Conservation (phyloP, 2,329 filamentous ascomycete genomes). For the Curvularia verruculosa region DNA sequence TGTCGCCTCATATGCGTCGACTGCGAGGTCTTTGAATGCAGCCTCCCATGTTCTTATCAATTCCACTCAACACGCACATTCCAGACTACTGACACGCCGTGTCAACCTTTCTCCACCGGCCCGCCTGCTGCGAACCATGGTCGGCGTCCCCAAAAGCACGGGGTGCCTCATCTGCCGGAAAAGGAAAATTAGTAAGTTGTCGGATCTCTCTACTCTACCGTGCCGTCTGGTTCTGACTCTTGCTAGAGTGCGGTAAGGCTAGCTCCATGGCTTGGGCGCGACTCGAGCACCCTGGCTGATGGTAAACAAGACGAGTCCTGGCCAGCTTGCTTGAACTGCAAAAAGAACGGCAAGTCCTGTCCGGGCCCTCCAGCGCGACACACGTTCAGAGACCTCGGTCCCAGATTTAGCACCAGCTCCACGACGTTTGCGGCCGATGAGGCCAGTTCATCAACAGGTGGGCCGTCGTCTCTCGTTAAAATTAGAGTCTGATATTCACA, state of each 20-base stretch:
- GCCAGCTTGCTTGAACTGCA: slow-evolving; percentile 44
- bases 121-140: slow-evolving; percentile 27
- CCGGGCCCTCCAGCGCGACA: slow-evolving; percentile 43
- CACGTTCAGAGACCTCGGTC: slow-evolving; percentile 41
- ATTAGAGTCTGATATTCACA: slow-evolving; percentile 5
- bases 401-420: slow-evolving; percentile 18
- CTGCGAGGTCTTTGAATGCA: slow-evolving; percentile 4
- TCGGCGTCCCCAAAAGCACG: slow-evolving; percentile 45
- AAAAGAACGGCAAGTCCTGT: slow-evolving; percentile 43
- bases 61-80: not conserved
- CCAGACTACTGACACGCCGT: slow-evolving; percentile 1
- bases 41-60: not conserved
- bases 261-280: slow-evolving; percentile 6
- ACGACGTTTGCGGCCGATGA: slow-evolving; percentile 1
- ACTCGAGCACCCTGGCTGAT: slow-evolving; percentile 17
- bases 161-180: slow-evolving; percentile 43
- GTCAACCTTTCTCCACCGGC: not conserved
- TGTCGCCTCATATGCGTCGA: slow-evolving; percentile 10
- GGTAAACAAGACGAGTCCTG: slow-evolving; percentile 42
- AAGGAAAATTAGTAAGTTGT: slow-evolving; percentile 42
- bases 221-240: slow-evolving; percentile 14
- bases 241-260: slow-evolving; percentile 28
- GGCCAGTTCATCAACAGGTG: slow-evolving; percentile 6
- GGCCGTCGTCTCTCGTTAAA: not conserved
- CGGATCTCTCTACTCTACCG: not conserved